Evolutionary conservation across 371 early-diverging fungal genomes (phyloP), one percentile per base, ranked within the genome.

Genomic region (Lichtheimia ornata): DNA sequence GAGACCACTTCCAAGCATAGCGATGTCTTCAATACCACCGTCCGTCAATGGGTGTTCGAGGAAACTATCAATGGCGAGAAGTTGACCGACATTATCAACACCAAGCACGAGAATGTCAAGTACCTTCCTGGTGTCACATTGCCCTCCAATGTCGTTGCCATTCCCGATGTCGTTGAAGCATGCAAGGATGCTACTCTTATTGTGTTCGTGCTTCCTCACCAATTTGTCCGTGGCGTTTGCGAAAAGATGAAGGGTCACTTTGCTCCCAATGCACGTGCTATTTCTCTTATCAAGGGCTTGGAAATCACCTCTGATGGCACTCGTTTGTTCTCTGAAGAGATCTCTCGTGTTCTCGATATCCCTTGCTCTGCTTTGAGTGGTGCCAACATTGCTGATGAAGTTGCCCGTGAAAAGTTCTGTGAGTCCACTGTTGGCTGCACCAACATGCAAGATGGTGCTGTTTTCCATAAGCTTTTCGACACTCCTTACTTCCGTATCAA

Each of bases 331-430:
- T 91, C 96, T 5, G 91, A 95, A 70, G 81, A 90, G 61, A 95
- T 99, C 67, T 83, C 84, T 59, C 87, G 90, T 49, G 73, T 82
- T 15, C 82, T 99, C 28, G 77, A 73, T 49, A 84, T 98, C 47
- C 87, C 88, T 27, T 88, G 93, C 53, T 84, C 89, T 51, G 93
- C 94, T 25, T 76, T 99, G 56, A 94, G 93, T 84, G 99, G 99
- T 41, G 99, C 99, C 54, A 99, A 99, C 79, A 98, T 99, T 77
- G 99, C 99, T 27, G 86, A 83, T 59, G 99, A 99, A 67, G 94
- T 99, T 24, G 98, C 99, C 2, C 80, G 84, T 68, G 96, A 94
- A 62, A 80, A 92, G 69, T 95, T 98, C 71, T 94, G 94, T 74
- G 99, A 99, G 74, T 90, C 95, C 4, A 99, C 99, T 0, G 88